Base-by-base conservation (phyloP, 495 filamentous ascomycete genomes). In the Podospora pseudocomata region DNA sequence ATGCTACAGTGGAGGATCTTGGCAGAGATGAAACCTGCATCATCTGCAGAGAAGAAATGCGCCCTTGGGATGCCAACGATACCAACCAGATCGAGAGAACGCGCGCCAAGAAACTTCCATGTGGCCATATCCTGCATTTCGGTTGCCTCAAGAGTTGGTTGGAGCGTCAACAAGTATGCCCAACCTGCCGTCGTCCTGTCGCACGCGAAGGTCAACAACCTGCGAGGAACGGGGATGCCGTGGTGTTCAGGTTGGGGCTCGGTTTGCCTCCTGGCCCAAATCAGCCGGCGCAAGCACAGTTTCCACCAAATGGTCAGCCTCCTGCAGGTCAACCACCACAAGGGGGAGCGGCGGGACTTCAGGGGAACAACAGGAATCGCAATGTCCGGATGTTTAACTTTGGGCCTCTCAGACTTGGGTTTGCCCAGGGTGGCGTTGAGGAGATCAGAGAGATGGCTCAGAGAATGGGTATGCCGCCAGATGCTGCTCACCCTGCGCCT, bases 111-210 rank as follows among this genome's bases (percentile, higher is more conserved):
- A 97, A 96, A 79, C 86, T 99, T 11, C 95, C 95, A 0, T 99
- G 95, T 76, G 94, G 94, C 2, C 95, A 99, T 76, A 94, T 97
- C 60, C 80, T 99, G 39, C 95, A 99, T 78, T 92, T 97, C 70
- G 88, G 92, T 20, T 99, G 95, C 74, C 86, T 99, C 58, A 89
- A 92, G 74, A 96, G 94, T 76, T 99, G 95, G 95, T 82, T 99
- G n/a, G 95, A 98, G 80, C 88, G 95, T 65, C 95, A 99, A 77
- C 96, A 98, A 77, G 93, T 95, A 26, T 99, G 95, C 77, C 95
- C 95, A 13, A 98, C 94, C 3, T 99, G 95, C 76, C 88, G 95
- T 66, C 85, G 92, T 34, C 86, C 95, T 23, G 96, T 99, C 34
- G 79, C 91, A 57, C 74, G 78, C 28, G 76, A 80, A 9, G 72